phyloP scores from a whole-genome alignment of 2,329 filamentous ascomycete species.

The Fusarium equiseti region DNA sequence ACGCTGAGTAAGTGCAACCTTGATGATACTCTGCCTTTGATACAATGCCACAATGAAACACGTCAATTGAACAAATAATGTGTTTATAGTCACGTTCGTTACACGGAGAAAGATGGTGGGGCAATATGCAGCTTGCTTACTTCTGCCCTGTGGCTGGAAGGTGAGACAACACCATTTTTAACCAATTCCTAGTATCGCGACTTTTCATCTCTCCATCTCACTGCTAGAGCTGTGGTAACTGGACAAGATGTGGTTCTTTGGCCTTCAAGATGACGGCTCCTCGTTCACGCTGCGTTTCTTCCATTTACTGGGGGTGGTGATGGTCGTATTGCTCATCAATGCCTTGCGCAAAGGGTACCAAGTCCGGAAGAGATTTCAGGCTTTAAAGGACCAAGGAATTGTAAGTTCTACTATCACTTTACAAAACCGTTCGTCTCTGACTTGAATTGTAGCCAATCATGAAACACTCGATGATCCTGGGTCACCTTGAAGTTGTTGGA shows the following conservation, averaged over 20 bases:
- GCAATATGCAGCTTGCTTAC: background rate
- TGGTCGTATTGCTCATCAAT: conserved; percentile 9
- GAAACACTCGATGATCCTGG: conserved; percentile 39
- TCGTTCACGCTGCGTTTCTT: background rate
- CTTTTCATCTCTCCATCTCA: background rate
- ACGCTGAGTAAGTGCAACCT: background rate
- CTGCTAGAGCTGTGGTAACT: background rate
- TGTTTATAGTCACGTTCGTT: background rate
- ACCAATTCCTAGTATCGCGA: background rate
- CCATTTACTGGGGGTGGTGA: conserved; percentile 5
- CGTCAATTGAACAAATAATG: background rate
- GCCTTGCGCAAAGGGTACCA: conserved; percentile 16
- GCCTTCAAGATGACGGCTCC: conserved; percentile 4
- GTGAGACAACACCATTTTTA: background rate
- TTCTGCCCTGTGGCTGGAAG: background rate
- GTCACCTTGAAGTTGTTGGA: conserved; percentile 30
- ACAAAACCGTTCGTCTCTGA: background rate
- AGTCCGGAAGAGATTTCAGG: conserved; percentile 16
- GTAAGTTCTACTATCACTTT: background rate
- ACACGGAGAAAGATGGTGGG: background rate
- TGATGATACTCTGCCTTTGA: background rate
- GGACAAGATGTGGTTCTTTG: conserved; percentile 1
- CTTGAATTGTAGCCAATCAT: conserved; percentile 24
- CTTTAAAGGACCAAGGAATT: conserved; percentile 14
- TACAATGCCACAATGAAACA: background rate